Evolutionary conservation across 2,329 filamentous ascomycete species (phyloP), one percentile per base, ranked within the genome.

Genomic region (Claviceps lovelessii): DNA sequence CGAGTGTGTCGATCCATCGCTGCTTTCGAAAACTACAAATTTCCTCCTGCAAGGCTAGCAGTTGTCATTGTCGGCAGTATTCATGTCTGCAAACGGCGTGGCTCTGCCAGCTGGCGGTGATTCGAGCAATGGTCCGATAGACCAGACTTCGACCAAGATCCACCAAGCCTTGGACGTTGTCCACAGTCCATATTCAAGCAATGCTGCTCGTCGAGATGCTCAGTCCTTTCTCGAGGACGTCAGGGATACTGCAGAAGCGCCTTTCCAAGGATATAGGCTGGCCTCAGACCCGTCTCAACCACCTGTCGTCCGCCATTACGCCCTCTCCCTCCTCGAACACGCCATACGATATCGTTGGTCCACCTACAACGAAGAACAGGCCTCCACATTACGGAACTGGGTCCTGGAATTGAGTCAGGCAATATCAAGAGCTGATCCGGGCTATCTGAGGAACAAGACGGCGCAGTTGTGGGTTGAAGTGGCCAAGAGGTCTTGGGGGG

Each of bases 381-480:
- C 82, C 19, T 72, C 73, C 33, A 79, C 80, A 53, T 71, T 98
- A 54, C 81, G 88, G 51, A 76, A 76, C 56, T 93, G 90, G 79
- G 81, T 95, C 47, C 71, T 95, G 55, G 77, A 85, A 65, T 82
- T 98, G 13, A 87, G 89, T 13, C 81, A 86, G 63, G 77, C 79
- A 58, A 75, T 94, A 47, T 76, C 80, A 5, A 78, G 78, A 49
- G 78, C 83, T 23, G 91, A 97, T 65, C 88, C 89, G 3, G 69
- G 79, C 37, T 98, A 90, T 67, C 74, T 96, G 60, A 80, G 91
- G 61, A 97, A 95, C 76, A 98, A 98, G 73, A 85, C 93, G 39
- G 89, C 88, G 33, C 86, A 95, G 70, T 73, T 98, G 58, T 98
- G 93, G 93, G 88, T 90, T 8, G 93, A 97, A 69, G 77, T 95